These are phyloP conservation scores for Spongospora subterranea DNA, from an alignment of 208 protist genomes.

Conservation along the genomic window DNA sequence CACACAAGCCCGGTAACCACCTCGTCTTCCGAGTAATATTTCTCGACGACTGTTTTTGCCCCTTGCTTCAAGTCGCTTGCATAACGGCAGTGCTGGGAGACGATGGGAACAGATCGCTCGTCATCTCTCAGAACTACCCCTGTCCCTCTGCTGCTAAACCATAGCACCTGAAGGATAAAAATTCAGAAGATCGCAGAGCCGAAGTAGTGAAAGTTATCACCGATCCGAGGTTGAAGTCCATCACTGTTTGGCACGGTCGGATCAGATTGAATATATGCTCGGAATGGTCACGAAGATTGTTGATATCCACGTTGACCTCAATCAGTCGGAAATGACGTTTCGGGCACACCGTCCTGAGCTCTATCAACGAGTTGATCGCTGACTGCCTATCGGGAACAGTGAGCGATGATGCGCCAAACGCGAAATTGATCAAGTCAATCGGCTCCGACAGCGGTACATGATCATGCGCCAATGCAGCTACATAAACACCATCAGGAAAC, in stretches of 20 bases:
- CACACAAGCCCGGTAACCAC: background rate
- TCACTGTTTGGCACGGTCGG: conserved; percentile 83
- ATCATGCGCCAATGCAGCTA: conserved; percentile 84
- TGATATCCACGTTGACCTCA: conserved; percentile 81
- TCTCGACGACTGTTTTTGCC: background rate
- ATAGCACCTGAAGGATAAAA: conserved; percentile 72
- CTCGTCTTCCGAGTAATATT: background rate
- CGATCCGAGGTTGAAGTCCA: conserved; percentile 93
- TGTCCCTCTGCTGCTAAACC: conserved; percentile 83
- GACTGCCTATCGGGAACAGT: conserved; percentile 69
- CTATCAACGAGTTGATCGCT: conserved; percentile 50
- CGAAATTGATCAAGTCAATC: conserved; percentile 92
- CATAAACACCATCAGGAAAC: conserved; percentile 87
- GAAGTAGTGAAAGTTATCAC: conserved; percentile 70
- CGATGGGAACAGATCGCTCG: background rate
- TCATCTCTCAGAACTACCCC: conserved; percentile 49
- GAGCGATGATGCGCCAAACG: conserved; percentile 77
- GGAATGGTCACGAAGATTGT: conserved; percentile 58
- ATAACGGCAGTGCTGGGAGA: background rate
- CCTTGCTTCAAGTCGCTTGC: background rate
- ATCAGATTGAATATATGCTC: conserved; percentile 79
- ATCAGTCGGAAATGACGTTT: conserved; percentile 82
- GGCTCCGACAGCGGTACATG: conserved; percentile 77
- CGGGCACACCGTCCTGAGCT: conserved; percentile 13
- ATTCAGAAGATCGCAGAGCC: background rate